Base-by-base conservation (phyloP, 2,329 filamentous ascomycete species). In the Hortaea sp. region DNA sequence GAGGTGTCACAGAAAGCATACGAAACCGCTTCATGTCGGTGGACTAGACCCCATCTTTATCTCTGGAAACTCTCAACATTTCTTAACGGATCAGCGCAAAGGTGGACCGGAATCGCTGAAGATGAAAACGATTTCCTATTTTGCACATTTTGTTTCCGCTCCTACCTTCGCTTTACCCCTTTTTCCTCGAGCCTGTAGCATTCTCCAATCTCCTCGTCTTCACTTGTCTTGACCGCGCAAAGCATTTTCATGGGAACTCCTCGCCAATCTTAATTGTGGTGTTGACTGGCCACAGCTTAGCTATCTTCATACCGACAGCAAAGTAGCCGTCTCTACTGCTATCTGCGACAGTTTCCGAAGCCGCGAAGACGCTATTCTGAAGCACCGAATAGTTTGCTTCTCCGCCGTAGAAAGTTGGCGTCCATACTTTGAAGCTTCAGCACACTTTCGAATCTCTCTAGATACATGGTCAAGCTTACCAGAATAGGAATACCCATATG, bases 341-440 rank as follows among this genome's bases (percentile, higher is more conserved):
- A 27, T 31, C 43, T 27, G 41, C 41, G 4, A 43, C 44, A 6
- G 43, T 49, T 41, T 49, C 47, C 6, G 39, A 43, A 4, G 31
- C 47, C 6, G 46, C 47, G 29, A 49, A 49, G 12, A 49, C 28
- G n/a, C 43, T 43, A 41, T 49, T 41, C 47, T 49, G 47, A 12
- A 49, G 44, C 13, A 35, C 43, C 40, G 7, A 40, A 29, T 46
- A 49, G 11, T 41, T 38, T n/a, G 9, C 38, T 29, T 37, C 29
- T n/a, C 43, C 47, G 27, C 47, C 47, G 28, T n/a, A 46, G 41
- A 46, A 49, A 9, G 34, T 39, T 20, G 47, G 47, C 11, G 41
- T 43, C 43, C 43, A 46, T 27, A 49, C 47, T 49, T 20, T n/a
- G 40, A 20, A 20, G 20, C 20, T 20, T 20, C 20, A 20, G 20